These are phyloP conservation scores for Tetraselmis chui DNA, from an alignment of 139 green algal genomes.

Conservation along the genomic window DNA sequence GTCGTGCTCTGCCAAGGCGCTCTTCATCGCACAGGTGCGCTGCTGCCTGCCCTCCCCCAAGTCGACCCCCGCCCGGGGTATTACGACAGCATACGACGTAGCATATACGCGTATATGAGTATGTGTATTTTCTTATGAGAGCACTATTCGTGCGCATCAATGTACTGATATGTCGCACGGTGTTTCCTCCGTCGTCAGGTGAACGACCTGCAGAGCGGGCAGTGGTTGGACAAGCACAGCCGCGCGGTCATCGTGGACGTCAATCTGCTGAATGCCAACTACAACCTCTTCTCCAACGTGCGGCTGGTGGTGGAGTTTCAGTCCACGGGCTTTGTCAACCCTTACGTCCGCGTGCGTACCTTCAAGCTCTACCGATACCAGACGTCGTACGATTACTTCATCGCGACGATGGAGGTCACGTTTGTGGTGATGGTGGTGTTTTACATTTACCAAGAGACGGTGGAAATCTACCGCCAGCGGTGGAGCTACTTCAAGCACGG, in stretches of 20 bases:
- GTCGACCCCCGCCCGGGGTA: too few species aligned
- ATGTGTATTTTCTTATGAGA: too few species aligned
- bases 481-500: slow-evolving; percentile 15
- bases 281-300: slow-evolving; percentile 24
- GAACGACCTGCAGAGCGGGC: slow-evolving; percentile 4
- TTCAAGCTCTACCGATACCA: slow-evolving; percentile 23
- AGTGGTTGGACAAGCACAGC: slow-evolving; percentile 20
- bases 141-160: background rate
- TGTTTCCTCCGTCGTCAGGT: slow-evolving; percentile 7
- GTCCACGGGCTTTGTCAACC: slow-evolving; percentile 9
- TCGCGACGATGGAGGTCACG: slow-evolving; percentile 14
- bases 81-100: too few species aligned
- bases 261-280: slow-evolving; percentile 14
- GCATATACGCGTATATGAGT: too few species aligned
- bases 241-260: slow-evolving; percentile 25
- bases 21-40: slow-evolving; percentile 5
- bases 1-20: slow-evolving; percentile 6
- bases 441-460: slow-evolving; percentile 15
- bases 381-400: slow-evolving; percentile 2
- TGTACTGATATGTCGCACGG: background rate
- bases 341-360: slow-evolving; percentile 1
- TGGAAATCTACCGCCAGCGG: slow-evolving; percentile 15
- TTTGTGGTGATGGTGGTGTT: slow-evolving; percentile 13
- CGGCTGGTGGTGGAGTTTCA: slow-evolving; percentile 19
- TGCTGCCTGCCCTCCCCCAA: too few species aligned